phyloP scores from a whole-genome alignment of 176 grass and related monocot genomes.

The Oryza brachyantha region DNA sequence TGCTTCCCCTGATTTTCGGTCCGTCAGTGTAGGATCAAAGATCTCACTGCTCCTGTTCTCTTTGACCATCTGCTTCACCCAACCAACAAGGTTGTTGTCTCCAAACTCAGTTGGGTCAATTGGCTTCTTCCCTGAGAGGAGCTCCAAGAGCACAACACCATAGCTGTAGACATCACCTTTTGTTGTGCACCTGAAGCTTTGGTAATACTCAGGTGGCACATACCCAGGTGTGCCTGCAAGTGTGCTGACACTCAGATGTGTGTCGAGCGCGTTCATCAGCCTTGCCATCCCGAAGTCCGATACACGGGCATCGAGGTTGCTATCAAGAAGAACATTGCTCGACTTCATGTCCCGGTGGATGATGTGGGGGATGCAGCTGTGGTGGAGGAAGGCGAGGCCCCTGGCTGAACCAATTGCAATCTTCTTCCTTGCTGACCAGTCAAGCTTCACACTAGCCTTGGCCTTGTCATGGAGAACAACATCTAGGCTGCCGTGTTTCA shows the following conservation, averaged over 20 bases:
- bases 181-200: slow-evolving; percentile 91
- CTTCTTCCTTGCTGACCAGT: slow-evolving; percentile 85
- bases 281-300: slow-evolving; percentile 95
- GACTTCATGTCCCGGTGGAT: slow-evolving; percentile 99
- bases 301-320: slow-evolving; percentile 70
- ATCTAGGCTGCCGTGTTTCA: slow-evolving; percentile 92
- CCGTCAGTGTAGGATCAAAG: slow-evolving; percentile 58
- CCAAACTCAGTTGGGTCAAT: slow-evolving; percentile 83
- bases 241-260: slow-evolving; percentile 90
- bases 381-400: slow-evolving; percentile 93
- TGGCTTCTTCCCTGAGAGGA: slow-evolving; percentile 89
- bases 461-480: slow-evolving; percentile 66
- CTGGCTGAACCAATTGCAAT: slow-evolving; percentile 79
- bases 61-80: slow-evolving; percentile 95
- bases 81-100: slow-evolving; percentile 88
- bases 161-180: slow-evolving; percentile 98
- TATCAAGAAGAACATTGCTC: slow-evolving; percentile 89
- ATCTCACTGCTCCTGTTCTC: slow-evolving; percentile 68
- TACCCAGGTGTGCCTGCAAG: slow-evolving; percentile 94
- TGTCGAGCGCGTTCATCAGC: slow-evolving; percentile 81
- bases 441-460: slow-evolving; percentile 44
- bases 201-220: slow-evolving; percentile 95
- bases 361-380: slow-evolving; percentile 97
- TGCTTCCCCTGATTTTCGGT: slow-evolving; percentile 50
- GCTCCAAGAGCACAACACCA: slow-evolving; percentile 90